Evolutionary conservation across 495 filamentous ascomycete species (phyloP), one percentile per base, ranked within the genome.

Genomic region (Thozetella sp.): DNA sequence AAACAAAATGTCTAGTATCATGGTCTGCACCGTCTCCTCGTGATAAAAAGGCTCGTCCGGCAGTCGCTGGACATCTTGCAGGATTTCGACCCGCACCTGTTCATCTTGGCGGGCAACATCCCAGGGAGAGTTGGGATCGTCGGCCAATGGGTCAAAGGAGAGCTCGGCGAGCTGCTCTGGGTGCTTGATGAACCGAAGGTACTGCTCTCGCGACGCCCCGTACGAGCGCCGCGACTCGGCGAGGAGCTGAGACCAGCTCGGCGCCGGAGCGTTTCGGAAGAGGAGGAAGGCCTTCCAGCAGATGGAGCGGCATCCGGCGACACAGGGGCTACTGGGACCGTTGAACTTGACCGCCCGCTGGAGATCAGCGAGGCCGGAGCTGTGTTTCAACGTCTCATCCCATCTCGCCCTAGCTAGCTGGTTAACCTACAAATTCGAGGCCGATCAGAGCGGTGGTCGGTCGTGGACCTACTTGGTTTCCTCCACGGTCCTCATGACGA

Each of bases 201-300:
- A 89, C 66, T 92, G 89, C 2, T 86, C 86, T 60, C 86, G 84
- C 0, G 95, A 69, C 27, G 88, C 86, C 4, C 73, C 69, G 72
- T 97, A 99, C 20, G 89, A 84, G 59, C 82, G 84, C 52, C 95
- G 84, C 15, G 90, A 86, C 61, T 92, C 84, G 40, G 73, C 71
- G 9, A 97, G 74, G 37, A 82, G 85, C 43, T 80, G 76, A 6
- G 82, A 75, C 93, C 94, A 99, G 71, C 83, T 76, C 34, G 83
- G 76, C 17, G 81, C 79, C 53, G 91, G 83, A 23, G 90, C 78
- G 50, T 81, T 81, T 53, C 90, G 86, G 74, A 90, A 94, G 45
- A 97, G 81, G 26, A 98, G 75, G 72, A 97, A 97, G 50, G 83
- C 83, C 87, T 96, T 98, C 95, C 95, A 99, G 73, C 91, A 97